Conservation (phyloP, 2,329 filamentous ascomycete genomes). For the Colletotrichum godetiae region DNA sequence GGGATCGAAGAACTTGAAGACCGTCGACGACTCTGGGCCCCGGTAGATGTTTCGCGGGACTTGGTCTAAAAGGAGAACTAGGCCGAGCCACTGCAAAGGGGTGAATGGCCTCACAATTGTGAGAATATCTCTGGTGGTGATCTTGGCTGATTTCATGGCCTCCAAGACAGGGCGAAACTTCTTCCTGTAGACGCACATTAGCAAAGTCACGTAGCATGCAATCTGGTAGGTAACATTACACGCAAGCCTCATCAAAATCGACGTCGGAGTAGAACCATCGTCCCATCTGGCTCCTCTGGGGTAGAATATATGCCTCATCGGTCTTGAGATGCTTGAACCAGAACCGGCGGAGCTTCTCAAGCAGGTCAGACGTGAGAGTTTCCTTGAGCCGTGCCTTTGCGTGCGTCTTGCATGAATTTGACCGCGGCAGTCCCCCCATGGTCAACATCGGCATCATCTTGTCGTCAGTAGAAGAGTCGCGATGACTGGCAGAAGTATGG, state of each 20-base stretch:
- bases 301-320: constrained; percentile 42
- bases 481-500: background rate
- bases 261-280: constrained; percentile 50
- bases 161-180: constrained; percentile 48
- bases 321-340: constrained; percentile 51
- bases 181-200: constrained; percentile 36
- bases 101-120: constrained; percentile 39
- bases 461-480: background rate
- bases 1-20: constrained; percentile 68
- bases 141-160: constrained; percentile 42
- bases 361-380: constrained; percentile 43
- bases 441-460: constrained; percentile 27
- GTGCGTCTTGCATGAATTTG: constrained; percentile 26
- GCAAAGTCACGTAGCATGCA: background rate
- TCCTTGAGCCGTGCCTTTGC: constrained; percentile 29
- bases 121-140: constrained; percentile 45
- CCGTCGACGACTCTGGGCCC: constrained; percentile 51
- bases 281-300: constrained; percentile 39
- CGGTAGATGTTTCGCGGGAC: constrained; percentile 72
- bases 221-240: constrained; percentile 41
- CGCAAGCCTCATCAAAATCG: constrained; percentile 49
- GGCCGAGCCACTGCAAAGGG: constrained; percentile 55
- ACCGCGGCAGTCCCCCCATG: constrained; percentile 13
- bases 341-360: constrained; percentile 47
- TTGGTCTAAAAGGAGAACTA: constrained; percentile 71